Conservation (phyloP, 176 grass and related monocot genomes). For the Oryza coarctata region DNA sequence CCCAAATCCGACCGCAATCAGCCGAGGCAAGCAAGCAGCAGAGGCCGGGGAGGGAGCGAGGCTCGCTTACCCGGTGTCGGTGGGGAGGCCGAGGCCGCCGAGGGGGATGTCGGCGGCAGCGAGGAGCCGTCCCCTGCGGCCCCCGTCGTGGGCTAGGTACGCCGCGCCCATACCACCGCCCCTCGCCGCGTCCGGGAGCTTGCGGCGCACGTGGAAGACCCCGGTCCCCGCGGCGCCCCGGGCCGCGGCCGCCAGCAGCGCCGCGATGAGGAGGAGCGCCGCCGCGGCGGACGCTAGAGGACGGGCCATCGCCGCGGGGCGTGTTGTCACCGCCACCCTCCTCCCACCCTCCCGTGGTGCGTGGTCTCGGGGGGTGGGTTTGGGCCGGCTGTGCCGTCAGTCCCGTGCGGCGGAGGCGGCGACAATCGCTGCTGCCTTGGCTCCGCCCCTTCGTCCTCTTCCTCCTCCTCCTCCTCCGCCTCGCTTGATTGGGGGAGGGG, state of each 20-base stretch:
- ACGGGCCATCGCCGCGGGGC: constrained; percentile 11
- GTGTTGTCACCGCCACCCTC: no score
- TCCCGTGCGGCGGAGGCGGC: no score
- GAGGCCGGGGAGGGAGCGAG: background rate
- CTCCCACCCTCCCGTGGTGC: no score
- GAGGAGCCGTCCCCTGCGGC: constrained; percentile 58
- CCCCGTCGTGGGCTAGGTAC: constrained; percentile 48
- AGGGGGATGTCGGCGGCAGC: constrained; percentile 47
- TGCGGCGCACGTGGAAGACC: constrained; percentile 51
- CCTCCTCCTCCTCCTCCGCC: background rate
- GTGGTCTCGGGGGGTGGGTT: no score
- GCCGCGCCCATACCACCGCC: background rate
- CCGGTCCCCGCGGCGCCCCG: background rate
- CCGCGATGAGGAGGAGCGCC: constrained; percentile 24
- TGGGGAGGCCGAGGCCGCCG: constrained; percentile 63
- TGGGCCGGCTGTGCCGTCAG: no score
- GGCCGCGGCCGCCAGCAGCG: background rate
- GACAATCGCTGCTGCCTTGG: no score
- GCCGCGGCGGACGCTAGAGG: background rate
- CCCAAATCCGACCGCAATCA: background rate
- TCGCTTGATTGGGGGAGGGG: constrained; percentile 8
- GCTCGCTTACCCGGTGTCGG: constrained; percentile 59
- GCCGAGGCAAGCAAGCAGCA: background rate
- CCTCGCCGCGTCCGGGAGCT: background rate
- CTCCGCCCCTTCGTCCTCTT: background rate